phyloP scores from a whole-genome alignment of 1,284 basidiomycete species.

The Cryptococcus sp. region DNA sequence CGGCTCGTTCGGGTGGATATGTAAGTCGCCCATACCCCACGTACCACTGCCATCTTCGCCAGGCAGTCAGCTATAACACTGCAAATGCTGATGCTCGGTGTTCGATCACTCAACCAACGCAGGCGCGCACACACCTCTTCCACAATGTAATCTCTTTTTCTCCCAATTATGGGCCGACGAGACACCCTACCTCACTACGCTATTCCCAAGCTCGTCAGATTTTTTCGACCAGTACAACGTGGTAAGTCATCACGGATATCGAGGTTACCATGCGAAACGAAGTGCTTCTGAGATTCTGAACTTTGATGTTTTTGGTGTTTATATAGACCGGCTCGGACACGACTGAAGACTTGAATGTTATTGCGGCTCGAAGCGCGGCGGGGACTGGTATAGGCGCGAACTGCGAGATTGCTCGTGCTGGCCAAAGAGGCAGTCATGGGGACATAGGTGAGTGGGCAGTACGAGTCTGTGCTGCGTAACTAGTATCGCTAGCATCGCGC shows the following conservation, averaged over 20 bases:
- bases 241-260: slow-evolving; percentile 22
- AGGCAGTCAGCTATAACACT: no score
- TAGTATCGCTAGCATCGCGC: no score
- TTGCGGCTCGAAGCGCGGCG: slow-evolving; percentile 28
- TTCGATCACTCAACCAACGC: slow-evolving; percentile 1
- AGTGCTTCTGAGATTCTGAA: background rate
- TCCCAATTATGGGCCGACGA: slow-evolving; percentile 42
- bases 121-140: slow-evolving; percentile 49
- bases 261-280: background rate
- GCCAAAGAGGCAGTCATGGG: slow-evolving; percentile 39
- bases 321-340: slow-evolving; percentile 21
- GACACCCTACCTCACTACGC: slow-evolving; percentile 25
- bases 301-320: background rate
- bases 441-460: slow-evolving; percentile 41
- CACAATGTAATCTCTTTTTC: slow-evolving; percentile 56
- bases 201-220: slow-evolving; percentile 38
- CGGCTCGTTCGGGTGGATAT: slow-evolving; percentile 50
- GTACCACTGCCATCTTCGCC: background rate
- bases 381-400: slow-evolving; percentile 43
- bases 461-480: background rate
- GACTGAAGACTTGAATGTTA: slow-evolving; percentile 36
- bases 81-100: background rate
- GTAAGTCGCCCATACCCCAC: slow-evolving; percentile 22
- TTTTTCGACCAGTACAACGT: slow-evolving; percentile 38
- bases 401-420: slow-evolving; percentile 45